Percentiles rank a stretch among this genome's conserved stretches.
These are phyloP conservation scores for Piromyces finnis DNA, from an alignment of 192 early-diverging fungal species.

Conservation along the genomic window DNA sequence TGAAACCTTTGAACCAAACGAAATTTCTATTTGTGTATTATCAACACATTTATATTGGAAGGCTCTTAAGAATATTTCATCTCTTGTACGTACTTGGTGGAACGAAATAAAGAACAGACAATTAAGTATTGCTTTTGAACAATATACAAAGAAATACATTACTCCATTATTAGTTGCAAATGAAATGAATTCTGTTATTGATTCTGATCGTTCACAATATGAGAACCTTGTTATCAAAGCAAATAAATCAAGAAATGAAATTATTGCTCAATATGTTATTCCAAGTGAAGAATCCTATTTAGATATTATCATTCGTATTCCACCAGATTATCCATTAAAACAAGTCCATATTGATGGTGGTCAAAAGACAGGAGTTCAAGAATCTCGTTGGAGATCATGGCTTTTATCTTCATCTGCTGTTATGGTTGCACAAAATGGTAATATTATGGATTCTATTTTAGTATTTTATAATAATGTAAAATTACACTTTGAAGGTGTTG, in stretches of 20 bases:
- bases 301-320: slow-evolving; percentile 46
- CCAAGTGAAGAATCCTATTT: slow-evolving; percentile 50
- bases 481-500: slow-evolving; percentile 90
- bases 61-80: slow-evolving; percentile 35
- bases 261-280: slow-evolving; percentile 48
- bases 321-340: slow-evolving; percentile 19
- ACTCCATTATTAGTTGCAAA: slow-evolving; percentile 33
- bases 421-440: slow-evolving; percentile 54
- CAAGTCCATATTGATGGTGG: slow-evolving; percentile 12
- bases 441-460: slow-evolving; percentile 56
- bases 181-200: slow-evolving; percentile 37
- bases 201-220: slow-evolving; percentile 17
- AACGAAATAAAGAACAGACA: slow-evolving; percentile 61
- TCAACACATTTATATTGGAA: slow-evolving; percentile 59
- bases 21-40: slow-evolving; percentile 31
- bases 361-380: slow-evolving; percentile 17
- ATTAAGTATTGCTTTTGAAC: slow-evolving; percentile 48
- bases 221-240: slow-evolving; percentile 48
- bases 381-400: slow-evolving; percentile 30
- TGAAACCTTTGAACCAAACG: slow-evolving; percentile 31
- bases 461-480: slow-evolving; percentile 69
- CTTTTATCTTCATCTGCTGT: slow-evolving; percentile 18
- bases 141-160: slow-evolving; percentile 53
- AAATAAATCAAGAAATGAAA: slow-evolving; percentile 40
- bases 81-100: slow-evolving; percentile 64